Percentiles rank a stretch among this genome's conserved stretches.
These are phyloP conservation scores for Solioccasus polychromus DNA, from an alignment of 768 basidiomycete genomes.

Conservation along the genomic window DNA sequence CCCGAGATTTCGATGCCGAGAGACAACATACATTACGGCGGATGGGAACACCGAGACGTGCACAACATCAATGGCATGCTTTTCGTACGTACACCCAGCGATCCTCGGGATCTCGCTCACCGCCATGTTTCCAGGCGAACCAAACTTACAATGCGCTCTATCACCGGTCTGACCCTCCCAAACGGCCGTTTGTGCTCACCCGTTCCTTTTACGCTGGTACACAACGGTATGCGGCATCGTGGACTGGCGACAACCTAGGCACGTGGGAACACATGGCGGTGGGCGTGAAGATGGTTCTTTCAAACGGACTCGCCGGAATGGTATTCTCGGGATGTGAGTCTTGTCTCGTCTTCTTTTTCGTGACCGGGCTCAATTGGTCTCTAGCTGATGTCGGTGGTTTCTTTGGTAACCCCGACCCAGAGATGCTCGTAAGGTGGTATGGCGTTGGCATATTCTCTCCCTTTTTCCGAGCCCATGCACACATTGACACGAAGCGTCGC, in stretches of 20 bases:
- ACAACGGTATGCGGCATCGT: conserved; percentile 94
- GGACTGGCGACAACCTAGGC: conserved; percentile 98
- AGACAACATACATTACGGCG: conserved; percentile 81
- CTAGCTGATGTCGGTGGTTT: conserved; percentile 97
- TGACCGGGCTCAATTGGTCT: neutral
- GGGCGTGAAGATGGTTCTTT: conserved; percentile 89
- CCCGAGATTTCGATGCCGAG: conserved; percentile 88
- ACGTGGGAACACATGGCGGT: conserved; percentile 98
- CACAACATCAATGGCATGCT: conserved; percentile 99
- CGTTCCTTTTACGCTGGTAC: conserved; percentile 95
- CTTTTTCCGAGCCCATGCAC: conserved; percentile 98
- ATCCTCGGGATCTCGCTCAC: neutral
- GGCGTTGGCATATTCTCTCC: conserved; percentile 93
- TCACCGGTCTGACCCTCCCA: conserved; percentile 67
- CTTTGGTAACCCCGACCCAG: conserved; percentile 93
- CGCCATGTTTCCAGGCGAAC: conserved; percentile 58
- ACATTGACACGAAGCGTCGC: conserved; percentile 95
- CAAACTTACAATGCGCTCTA: conserved; percentile 77
- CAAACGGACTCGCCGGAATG: conserved; percentile 88
- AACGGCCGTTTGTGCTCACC: conserved; percentile 93
- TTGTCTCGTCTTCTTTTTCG: neutral
- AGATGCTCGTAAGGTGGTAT: conserved; percentile 97
- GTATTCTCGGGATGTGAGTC: conserved; percentile 84
- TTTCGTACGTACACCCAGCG: conserved; percentile 47
- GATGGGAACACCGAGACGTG: conserved; percentile 97